Conservation (phyloP, 2,329 filamentous ascomycete genomes). For the Ophiocordyceps camponoti-leonardi region DNA sequence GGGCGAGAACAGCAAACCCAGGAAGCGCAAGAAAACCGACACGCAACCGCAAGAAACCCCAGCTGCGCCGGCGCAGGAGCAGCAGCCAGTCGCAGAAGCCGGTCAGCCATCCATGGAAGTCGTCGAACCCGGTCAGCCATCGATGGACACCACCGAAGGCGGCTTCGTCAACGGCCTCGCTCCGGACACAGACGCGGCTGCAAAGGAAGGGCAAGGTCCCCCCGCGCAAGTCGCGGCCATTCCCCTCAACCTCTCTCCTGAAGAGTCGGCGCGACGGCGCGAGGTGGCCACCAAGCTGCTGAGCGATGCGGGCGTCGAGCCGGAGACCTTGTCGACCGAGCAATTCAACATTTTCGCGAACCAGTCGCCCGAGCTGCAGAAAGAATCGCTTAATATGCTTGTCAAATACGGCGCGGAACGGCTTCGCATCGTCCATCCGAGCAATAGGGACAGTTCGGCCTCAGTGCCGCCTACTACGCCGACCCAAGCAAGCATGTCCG, state of each 20-base stretch:
- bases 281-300: slow-evolving; percentile 31
- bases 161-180: background rate
- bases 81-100: background rate
- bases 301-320: slow-evolving; percentile 28
- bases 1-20: slow-evolving; percentile 9
- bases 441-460: slow-evolving; percentile 14
- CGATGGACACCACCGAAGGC: slow-evolving; percentile 1
- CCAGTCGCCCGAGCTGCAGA: slow-evolving; percentile 37
- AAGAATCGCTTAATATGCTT: slow-evolving; percentile 37
- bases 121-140: slow-evolving; percentile 1
- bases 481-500: slow-evolving; percentile 6
- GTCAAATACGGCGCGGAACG: slow-evolving; percentile 38
- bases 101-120: slow-evolving; percentile 1
- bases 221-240: slow-evolving; percentile 5
- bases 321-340: slow-evolving; percentile 31
- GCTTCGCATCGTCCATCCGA: slow-evolving; percentile 38
- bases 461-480: slow-evolving; percentile 11
- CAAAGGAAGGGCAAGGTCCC: slow-evolving; percentile 1
- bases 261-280: slow-evolving; percentile 31
- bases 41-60: slow-evolving; percentile 5
- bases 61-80: background rate
- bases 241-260: slow-evolving; percentile 19
- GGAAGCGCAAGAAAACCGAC: slow-evolving; percentile 11
- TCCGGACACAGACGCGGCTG: background rate
- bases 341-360: slow-evolving; percentile 44